Conservation (phyloP, 345 rosid genomes). For the Turnera subulata region DNA sequence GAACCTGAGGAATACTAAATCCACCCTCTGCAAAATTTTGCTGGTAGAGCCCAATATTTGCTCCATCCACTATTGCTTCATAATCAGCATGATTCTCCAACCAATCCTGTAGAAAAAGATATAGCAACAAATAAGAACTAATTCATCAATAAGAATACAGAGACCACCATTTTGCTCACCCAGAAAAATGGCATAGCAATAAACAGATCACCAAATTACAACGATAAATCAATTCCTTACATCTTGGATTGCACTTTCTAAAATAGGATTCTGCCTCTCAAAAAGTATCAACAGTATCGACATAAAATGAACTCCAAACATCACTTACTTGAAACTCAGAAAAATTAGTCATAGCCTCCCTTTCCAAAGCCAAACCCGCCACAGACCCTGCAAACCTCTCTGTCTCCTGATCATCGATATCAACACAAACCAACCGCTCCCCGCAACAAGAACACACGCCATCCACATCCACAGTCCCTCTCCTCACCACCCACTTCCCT, state of each 20-base stretch:
- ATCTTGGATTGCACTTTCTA: too few relatives aligned
- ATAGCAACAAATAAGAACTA: neutral
- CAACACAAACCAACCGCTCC: constrained; percentile 61
- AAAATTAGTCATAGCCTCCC: constrained; percentile 73
- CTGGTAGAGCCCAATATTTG: constrained; percentile 84
- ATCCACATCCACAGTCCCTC: constrained; percentile 39
- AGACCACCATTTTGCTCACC: too few relatives aligned
- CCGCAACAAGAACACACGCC: constrained; percentile 69
- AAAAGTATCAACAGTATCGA: too few relatives aligned
- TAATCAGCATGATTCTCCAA: constrained; percentile 52
- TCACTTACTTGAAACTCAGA: constrained; percentile 70
- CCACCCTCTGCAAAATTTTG: constrained; percentile 89
- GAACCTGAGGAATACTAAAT: constrained; percentile 31
- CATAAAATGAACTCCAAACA: too few relatives aligned
- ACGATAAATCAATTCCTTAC: neutral
- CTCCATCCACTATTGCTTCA: constrained; percentile 86
- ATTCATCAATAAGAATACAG: too few relatives aligned
- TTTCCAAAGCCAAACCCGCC: constrained; percentile 71
- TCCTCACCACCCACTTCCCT: constrained; percentile 62
- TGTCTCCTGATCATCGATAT: constrained; percentile 62
- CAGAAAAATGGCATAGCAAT: neutral
- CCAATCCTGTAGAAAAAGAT: constrained; percentile 48
- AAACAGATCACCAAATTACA: neutral
- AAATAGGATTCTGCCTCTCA: too few relatives aligned
- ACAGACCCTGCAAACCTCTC: constrained; percentile 58